phyloP scores from a whole-genome alignment of 2,329 filamentous ascomycete species.

The Cladobotryum mycophilum region DNA sequence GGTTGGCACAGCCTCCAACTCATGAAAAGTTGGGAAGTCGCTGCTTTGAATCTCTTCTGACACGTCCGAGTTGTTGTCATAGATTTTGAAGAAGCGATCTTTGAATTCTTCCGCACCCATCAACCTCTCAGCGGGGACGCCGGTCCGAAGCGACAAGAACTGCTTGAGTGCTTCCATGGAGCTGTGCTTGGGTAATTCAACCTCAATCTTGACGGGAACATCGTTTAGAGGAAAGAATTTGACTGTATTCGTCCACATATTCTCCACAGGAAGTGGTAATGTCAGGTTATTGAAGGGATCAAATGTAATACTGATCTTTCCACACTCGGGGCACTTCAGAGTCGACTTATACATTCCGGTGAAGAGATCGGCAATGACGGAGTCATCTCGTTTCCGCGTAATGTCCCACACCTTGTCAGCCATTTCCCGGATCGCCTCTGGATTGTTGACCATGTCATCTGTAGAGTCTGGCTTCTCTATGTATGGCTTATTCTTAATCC shows the following conservation, averaged over 20 bases:
- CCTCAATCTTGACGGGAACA: constrained; percentile 61
- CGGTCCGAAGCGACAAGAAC: constrained; percentile 61
- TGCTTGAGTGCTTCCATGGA: constrained; percentile 64
- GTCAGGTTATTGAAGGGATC: constrained; percentile 96
- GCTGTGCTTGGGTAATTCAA: constrained; percentile 75
- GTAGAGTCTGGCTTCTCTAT: constrained; percentile 97
- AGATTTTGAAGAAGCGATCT: constrained; percentile 79
- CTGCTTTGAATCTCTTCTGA: constrained; percentile 66
- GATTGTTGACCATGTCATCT: constrained; percentile 86
- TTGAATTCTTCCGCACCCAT: constrained; percentile 79
- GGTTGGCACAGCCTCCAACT: constrained; percentile 71
- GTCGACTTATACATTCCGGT: constrained; percentile 99
- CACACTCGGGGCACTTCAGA: constrained; percentile 81
- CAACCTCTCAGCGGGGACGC: constrained; percentile 58
- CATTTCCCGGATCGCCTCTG: constrained; percentile 72
- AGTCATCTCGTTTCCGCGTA: constrained; percentile 87
- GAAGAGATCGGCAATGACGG: constrained; percentile 90
- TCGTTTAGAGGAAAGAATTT: constrained; percentile 73
- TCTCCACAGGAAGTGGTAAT: constrained; percentile 81
- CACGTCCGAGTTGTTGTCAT: constrained; percentile 61
- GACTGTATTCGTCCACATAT: constrained; percentile 68
- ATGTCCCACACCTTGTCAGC: constrained; percentile 87
- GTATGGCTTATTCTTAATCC: constrained; percentile 92
- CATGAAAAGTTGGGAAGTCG: constrained; percentile 63
- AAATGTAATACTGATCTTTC: constrained; percentile 97